A percentile compares a stretch with the other conserved stretches of the same genome.
These are phyloP conservation scores for Cryoendolithus antarcticus DNA, from an alignment of 2,329 filamentous ascomycete species.

Conservation along the genomic window DNA sequence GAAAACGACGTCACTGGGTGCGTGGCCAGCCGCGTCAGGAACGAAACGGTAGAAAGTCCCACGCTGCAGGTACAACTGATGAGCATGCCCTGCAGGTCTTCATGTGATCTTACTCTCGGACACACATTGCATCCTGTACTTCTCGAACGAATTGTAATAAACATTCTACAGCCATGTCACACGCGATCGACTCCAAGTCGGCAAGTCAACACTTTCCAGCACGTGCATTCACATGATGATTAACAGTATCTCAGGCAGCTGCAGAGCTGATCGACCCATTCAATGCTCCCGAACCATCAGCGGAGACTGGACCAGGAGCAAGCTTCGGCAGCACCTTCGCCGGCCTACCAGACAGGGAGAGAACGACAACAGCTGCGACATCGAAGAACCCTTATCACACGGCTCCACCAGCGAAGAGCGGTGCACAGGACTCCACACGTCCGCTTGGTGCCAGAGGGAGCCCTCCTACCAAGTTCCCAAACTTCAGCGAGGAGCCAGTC, in stretches of 20 bases:
- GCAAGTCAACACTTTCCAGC: constrained; percentile 3
- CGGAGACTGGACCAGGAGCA: constrained; percentile 53
- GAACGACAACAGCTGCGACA: constrained; percentile 21
- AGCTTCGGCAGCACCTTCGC: constrained; percentile 40
- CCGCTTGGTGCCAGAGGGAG: constrained; percentile 1
- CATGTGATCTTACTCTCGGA: too few relatives aligned
- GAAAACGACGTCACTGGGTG: too few relatives aligned
- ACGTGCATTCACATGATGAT: constrained; percentile 1
- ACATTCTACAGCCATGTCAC: too few relatives aligned
- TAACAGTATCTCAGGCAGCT: constrained; percentile 40
- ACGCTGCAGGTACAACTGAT: background rate
- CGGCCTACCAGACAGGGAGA: constrained; percentile 16
- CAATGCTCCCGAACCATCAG: constrained; percentile 52
- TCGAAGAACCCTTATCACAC: constrained; percentile 33
- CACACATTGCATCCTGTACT: too few relatives aligned
- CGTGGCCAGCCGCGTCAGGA: too few relatives aligned
- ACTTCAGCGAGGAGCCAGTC: constrained; percentile 34
- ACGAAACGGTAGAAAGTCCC: background rate
- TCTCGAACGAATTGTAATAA: too few relatives aligned
- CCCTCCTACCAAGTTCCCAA: constrained; percentile 28
- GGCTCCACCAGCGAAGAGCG: constrained; percentile 1
- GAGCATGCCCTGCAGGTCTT: too few relatives aligned
- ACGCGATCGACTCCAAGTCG: constrained; percentile 9
- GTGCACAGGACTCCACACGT: background rate
- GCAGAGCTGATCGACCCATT: constrained; percentile 59